Base-by-base conservation (phyloP, 108 stramenopile species). In the Cyclotella atomus region DNA sequence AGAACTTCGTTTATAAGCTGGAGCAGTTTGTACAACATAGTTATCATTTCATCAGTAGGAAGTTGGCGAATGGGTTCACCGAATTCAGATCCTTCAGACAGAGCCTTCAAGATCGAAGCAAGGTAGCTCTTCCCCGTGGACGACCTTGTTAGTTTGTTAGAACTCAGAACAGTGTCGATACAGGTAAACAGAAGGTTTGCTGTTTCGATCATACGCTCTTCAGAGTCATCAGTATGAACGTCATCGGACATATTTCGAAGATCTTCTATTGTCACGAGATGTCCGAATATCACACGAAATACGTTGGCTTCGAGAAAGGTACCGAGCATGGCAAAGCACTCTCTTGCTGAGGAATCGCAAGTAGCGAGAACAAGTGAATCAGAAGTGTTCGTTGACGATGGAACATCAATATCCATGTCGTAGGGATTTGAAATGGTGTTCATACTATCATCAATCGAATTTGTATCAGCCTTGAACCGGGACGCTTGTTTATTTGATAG, bases 281-380 rank as follows among this genome's bases (percentile, higher is more conserved):
- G 84, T 47, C 83, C 81, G 47, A 75, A 68, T 7, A 85, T 23
- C 32, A 56, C 52, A 12, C 65, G 67, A 23, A 85, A 85, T 38
- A 82, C 81, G 27, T 59, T 47, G 12, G 77, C 71, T 20, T 36
- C 61, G 2, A 85, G 69, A 33, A 72, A 77, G 3, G 33, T 23
- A 24, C 68, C 65, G 14, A 83, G 65, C 55, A 65, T 43, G 14
- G 29, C 43, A 34, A 81, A 76, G 34, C 63, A 47, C 16, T 76
- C 64, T 45, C 30, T 76, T 15, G 56, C 60, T 1, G 66, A 62
- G 5, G 52, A 33, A 6, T 67, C 71, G 21, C 71, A 71, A 21
- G 54, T 38, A 1, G 70, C 55, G 16, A 83, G 33, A 10, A n/a
- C n/a, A n/a, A 71, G 33, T 46, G 57, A 24, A 25, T 69, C 61